Percentiles rank a stretch among this genome's conserved stretches.
These are phyloP conservation scores for Tausonia pullulans DNA, from an alignment of 1,284 basidiomycete genomes.

Conservation along the genomic window DNA sequence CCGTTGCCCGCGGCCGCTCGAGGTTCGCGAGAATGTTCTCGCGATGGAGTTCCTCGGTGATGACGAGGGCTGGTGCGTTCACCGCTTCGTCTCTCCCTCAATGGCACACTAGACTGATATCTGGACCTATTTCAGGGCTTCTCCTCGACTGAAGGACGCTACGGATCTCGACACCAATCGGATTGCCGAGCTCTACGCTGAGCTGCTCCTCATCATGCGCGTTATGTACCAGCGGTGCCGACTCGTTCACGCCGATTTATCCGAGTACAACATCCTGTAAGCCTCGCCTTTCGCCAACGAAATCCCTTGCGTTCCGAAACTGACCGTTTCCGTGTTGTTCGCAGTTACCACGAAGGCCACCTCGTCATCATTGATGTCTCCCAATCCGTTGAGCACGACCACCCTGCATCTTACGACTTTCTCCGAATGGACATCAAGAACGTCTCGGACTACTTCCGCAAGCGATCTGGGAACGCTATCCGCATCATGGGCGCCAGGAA, in stretches of 20 bases:
- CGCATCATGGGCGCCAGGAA: conserved; percentile 65
- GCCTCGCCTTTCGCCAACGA: conserved; percentile 31
- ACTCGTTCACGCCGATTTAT: conserved; percentile 94
- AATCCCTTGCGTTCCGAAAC: background rate
- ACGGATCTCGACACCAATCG: conserved; percentile 32
- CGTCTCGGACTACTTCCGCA: conserved; percentile 81
- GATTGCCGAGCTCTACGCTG: conserved; percentile 52
- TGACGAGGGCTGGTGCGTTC: conserved; percentile 60
- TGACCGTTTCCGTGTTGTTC: no score
- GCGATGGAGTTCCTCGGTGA: conserved; percentile 91
- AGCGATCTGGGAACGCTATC: conserved; percentile 49
- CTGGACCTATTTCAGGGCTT: conserved; percentile 47
- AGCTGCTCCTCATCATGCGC: conserved; percentile 69
- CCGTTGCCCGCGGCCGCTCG: conserved; percentile 74
- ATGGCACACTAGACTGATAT: background rate
- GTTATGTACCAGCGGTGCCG: conserved; percentile 82
- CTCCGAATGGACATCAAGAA: conserved; percentile 85
- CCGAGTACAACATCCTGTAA: conserved; percentile 95
- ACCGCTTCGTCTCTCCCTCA: background rate
- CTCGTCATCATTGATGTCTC: conserved; percentile 96
- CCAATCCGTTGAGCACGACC: conserved; percentile 97
- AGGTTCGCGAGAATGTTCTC: conserved; percentile 91
- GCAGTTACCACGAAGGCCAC: conserved; percentile 46
- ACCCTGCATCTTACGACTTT: conserved; percentile 92
- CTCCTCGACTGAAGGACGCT: conserved; percentile 83